phyloP scores from a whole-genome alignment of 768 basidiomycete genomes.

The Tulasnella sp. region DNA sequence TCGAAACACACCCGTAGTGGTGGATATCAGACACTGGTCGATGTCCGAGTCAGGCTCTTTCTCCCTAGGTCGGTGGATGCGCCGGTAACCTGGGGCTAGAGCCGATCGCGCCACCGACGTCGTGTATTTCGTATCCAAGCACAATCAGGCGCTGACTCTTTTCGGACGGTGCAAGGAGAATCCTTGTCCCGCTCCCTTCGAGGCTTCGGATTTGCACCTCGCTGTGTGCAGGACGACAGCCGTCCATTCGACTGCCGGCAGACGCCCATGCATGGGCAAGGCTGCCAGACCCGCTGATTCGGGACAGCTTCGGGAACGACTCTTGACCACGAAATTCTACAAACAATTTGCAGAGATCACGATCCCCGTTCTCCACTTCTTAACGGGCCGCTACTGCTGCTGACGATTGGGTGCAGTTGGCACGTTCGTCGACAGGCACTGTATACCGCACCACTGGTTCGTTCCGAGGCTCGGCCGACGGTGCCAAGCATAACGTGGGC shows the following conservation, averaged over 20 bases:
- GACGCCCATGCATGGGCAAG: no score
- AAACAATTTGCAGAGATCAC: background rate
- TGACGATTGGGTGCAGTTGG: conserved; percentile 3
- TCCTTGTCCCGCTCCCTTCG: no score
- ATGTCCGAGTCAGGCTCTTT: background rate
- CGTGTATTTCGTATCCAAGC: background rate
- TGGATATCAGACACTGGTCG: background rate
- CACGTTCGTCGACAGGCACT: background rate
- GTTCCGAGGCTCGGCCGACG: background rate
- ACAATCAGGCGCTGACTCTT: background rate
- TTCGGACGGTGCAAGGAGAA: no score
- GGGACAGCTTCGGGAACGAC: no score
- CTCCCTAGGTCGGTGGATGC: background rate
- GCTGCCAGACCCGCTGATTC: no score
- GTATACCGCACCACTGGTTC: background rate
- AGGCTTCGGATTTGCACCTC: no score
- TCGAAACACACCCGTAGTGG: background rate
- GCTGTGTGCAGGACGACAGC: no score
- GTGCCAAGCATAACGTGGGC: background rate
- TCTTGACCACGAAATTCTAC: background rate
- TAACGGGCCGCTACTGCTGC: no score
- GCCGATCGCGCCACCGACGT: conserved; percentile 6
- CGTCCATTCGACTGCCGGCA: no score
- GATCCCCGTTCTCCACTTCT: background rate
- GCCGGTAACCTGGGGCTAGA: background rate